Evolutionary conservation across 2,329 filamentous ascomycete species (phyloP).

Genomic region (Penicillium sp.): DNA sequence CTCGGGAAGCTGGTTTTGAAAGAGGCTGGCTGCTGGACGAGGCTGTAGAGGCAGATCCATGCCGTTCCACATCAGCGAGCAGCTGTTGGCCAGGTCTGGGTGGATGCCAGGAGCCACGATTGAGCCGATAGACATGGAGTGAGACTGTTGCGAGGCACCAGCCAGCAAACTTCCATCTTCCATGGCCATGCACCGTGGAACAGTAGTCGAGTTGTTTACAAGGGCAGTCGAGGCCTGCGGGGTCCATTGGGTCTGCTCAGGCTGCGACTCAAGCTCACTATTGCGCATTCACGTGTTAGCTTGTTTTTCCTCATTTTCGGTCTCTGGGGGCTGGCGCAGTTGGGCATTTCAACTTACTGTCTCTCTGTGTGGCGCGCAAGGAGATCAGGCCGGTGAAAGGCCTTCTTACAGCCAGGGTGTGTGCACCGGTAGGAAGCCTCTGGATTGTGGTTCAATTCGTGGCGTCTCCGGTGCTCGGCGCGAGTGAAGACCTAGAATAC

Average conservation of each 20-base stretch:
- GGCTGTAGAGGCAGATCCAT: constrained; percentile 39
- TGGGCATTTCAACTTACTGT: constrained; percentile 44
- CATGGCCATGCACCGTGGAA: constrained; percentile 28
- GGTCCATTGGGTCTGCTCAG: constrained; percentile 33
- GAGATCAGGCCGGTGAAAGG: constrained; percentile 52
- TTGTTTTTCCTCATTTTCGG: neutral
- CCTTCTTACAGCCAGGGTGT: constrained; percentile 48
- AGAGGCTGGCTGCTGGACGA: constrained; percentile 28
- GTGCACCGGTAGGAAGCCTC: constrained; percentile 49
- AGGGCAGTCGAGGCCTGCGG: constrained; percentile 27
- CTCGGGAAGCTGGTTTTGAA: constrained; percentile 39
- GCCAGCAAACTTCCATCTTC: constrained; percentile 28
- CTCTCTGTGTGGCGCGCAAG: constrained; percentile 53
- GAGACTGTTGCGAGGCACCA: constrained; percentile 31
- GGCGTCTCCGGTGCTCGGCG: constrained; percentile 51
- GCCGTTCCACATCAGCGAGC: constrained; percentile 39
- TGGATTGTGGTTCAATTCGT: constrained; percentile 55
- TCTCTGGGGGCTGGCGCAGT: neutral
- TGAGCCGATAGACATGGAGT: constrained; percentile 41
- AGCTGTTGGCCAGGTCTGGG: constrained; percentile 36
- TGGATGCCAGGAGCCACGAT: constrained; percentile 39
- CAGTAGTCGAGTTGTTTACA: constrained; percentile 22
- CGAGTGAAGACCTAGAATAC: constrained; percentile 50
- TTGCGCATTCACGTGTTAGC: neutral
- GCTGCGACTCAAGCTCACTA: constrained; percentile 42